Evolutionary conservation across 345 rosid genomes (phyloP).

Genomic region (Eucalyptus viminalis): DNA sequence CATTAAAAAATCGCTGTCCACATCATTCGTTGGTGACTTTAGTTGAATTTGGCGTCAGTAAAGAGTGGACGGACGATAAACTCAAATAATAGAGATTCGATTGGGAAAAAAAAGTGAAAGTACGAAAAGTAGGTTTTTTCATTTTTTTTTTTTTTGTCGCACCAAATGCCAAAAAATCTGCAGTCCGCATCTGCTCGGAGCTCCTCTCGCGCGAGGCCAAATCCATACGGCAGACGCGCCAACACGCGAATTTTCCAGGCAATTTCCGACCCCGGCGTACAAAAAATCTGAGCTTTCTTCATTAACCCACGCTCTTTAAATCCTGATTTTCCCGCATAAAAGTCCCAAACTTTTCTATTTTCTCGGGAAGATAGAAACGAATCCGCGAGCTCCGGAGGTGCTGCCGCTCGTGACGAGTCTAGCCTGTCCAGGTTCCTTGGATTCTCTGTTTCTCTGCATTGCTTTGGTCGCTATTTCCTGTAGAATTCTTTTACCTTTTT

Average conservation of each 20-base stretch:
- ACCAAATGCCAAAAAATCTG: neutral
- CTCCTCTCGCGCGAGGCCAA: too few species aligned
- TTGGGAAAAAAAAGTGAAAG: neutral
- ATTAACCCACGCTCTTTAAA: too few species aligned
- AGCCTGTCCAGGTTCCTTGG: neutral
- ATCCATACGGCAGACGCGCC: neutral
- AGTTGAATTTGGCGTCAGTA: too few species aligned
- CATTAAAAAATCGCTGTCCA: neutral
- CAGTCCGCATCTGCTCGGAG: neutral
- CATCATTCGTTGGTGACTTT: neutral
- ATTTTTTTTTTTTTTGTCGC: neutral
- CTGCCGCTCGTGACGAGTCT: neutral
- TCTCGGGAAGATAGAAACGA: neutral
- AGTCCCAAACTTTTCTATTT: too few species aligned
- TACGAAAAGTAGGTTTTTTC: neutral
- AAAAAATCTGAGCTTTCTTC: too few species aligned
- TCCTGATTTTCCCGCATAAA: too few species aligned
- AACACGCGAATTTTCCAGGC: neutral
- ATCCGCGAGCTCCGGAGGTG: neutral
- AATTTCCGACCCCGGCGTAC: neutral
- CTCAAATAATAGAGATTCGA: too few species aligned
- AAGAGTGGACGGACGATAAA: neutral
- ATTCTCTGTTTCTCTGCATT: neutral
- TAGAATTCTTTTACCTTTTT: accelerated
- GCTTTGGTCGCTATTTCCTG: neutral